Percentiles rank a stretch among this genome's conserved stretches.
phyloP scores from a whole-genome alignment of 2,329 filamentous ascomycete genomes.

The Aureobasidium sp. region DNA sequence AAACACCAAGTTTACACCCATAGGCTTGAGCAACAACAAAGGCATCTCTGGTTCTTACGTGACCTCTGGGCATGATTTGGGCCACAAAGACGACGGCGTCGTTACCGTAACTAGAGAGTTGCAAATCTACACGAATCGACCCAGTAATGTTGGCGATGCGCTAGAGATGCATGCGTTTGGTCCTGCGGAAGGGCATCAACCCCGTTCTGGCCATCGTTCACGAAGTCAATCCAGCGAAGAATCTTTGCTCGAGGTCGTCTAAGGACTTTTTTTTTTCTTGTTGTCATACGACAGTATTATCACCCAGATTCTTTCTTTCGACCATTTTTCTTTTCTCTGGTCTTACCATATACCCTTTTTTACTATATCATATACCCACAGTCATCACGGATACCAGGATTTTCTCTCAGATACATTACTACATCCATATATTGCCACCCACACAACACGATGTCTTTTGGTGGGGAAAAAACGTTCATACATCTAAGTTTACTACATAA shows the following conservation, averaged over 20 bases:
- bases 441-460: background rate
- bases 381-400: too few species aligned
- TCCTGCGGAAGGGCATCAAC: background rate
- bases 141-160: background rate
- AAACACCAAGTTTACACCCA: background rate
- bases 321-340: background rate
- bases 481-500: background rate
- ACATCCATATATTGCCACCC: background rate
- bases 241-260: conserved; percentile 2
- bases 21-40: background rate
- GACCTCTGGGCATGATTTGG: background rate
- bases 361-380: background rate
- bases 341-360: background rate
- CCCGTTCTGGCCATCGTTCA: background rate
- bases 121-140: background rate
- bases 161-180: background rate
- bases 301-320: background rate
- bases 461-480: background rate
- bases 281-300: background rate
- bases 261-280: background rate
- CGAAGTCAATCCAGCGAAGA: background rate
- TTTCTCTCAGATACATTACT: background rate
- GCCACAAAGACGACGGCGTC: conserved; percentile 4
- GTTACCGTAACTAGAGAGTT: conserved; percentile 8
- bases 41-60: background rate